Conservation (phyloP, 352 stramenopile species). For the Phytopythium mirpurense region DNA sequence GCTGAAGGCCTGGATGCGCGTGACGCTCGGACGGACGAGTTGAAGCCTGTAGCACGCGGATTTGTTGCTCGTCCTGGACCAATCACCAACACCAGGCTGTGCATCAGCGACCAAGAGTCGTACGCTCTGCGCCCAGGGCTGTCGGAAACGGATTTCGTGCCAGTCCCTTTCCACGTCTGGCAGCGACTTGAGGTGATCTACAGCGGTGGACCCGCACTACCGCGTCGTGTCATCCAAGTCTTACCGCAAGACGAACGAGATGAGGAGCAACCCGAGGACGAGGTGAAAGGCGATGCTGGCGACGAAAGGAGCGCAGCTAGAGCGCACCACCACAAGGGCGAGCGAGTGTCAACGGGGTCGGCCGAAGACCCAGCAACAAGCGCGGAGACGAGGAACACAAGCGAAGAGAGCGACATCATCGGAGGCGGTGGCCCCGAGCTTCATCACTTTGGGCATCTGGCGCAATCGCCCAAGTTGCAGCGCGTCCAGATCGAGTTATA, state of each 20-base stretch:
- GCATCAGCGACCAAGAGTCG: constrained; percentile 25
- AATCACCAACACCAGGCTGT: constrained; percentile 39
- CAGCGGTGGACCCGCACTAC: constrained; percentile 47
- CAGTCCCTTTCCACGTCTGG: constrained; percentile 41
- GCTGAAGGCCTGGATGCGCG: background rate
- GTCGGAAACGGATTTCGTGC: constrained; percentile 36
- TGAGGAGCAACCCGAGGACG: constrained; percentile 12
- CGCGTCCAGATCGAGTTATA: constrained; percentile 42
- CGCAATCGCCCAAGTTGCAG: constrained; percentile 2
- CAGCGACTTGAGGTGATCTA: constrained; percentile 44
- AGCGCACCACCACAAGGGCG: background rate
- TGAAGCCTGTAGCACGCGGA: too few species aligned
- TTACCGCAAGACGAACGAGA: constrained; percentile 12
- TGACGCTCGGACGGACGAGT: background rate
- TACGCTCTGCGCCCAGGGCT: constrained; percentile 32
- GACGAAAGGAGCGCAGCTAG: background rate
- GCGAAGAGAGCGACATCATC: constrained; percentile 6
- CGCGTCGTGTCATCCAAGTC: constrained; percentile 33
- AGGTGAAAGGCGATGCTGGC: constrained; percentile 9
- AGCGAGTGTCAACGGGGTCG: background rate
- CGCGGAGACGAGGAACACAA: constrained; percentile 7
- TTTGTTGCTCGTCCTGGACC: constrained; percentile 26
- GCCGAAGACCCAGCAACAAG: constrained; percentile 5
- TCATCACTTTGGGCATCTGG: background rate
- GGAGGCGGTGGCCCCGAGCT: background rate